Percentiles rank a stretch among this genome's conserved stretches.
phyloP scores from a whole-genome alignment of 129 eudicot genomes.

The Centrapalus pauciflorus region DNA sequence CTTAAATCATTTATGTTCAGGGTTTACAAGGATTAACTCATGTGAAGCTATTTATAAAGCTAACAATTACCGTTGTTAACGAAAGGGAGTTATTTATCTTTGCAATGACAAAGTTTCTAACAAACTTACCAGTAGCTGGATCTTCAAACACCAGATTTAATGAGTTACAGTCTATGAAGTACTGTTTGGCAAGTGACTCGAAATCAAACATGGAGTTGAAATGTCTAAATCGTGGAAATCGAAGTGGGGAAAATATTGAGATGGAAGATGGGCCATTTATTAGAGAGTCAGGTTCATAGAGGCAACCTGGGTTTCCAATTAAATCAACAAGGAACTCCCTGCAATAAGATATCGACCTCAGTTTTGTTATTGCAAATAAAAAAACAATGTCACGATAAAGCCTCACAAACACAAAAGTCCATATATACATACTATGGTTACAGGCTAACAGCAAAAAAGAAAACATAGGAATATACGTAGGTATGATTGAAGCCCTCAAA shows the following conservation, averaged over 20 bases:
- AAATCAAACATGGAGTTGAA: conserved; percentile 56
- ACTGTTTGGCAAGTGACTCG: conserved; percentile 77
- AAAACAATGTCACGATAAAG: background rate
- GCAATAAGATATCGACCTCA: conserved; percentile 15
- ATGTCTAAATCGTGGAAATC: conserved; percentile 59
- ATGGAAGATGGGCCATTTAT: conserved; percentile 93
- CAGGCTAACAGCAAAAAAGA: background rate
- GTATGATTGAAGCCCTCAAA: background rate
- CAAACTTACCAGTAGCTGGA: conserved; percentile 56
- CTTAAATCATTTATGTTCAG: background rate
- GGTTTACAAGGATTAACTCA: background rate
- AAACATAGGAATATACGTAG: background rate
- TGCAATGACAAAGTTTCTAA: background rate
- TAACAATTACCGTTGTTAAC: background rate
- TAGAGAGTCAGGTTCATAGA: conserved; percentile 83
- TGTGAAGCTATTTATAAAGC: background rate
- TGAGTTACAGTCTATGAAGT: conserved; percentile 58
- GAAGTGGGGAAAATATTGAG: conserved; percentile 83
- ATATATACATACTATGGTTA: background rate
- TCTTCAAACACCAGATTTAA: conserved; percentile 75
- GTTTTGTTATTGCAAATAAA: background rate
- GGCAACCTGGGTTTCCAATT: conserved; percentile 73
- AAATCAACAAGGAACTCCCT: conserved; percentile 91
- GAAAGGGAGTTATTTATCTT: background rate
- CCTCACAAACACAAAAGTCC: background rate